Percentiles rank a stretch among this genome's conserved stretches.
These are phyloP conservation scores for Rhizoclosmatium globosum DNA, from an alignment of 192 early-diverging fungal species.

Conservation along the genomic window DNA sequence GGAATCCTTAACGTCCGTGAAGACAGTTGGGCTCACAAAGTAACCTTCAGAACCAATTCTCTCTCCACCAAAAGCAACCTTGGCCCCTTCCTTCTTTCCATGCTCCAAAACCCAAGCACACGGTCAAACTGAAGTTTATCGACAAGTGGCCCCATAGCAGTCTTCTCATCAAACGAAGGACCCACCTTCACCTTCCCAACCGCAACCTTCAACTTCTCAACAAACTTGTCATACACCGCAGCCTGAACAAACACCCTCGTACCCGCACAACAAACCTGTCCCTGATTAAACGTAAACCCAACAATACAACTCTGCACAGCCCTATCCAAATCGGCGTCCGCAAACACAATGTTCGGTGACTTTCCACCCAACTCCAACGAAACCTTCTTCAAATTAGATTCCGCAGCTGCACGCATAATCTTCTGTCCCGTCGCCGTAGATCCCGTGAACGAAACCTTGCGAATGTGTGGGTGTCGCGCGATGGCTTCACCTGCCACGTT, in stretches of 20 bases:
- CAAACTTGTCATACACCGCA: slow-evolving; percentile 43
- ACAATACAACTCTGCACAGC: slow-evolving; percentile 52
- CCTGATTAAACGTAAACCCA: slow-evolving; percentile 41
- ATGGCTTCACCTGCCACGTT: slow-evolving; percentile 47
- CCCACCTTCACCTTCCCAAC: slow-evolving; percentile 68
- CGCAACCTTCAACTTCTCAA: slow-evolving; percentile 50
- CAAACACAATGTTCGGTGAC: slow-evolving; percentile 50
- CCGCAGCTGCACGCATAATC: slow-evolving; percentile 44
- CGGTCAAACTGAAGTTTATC: slow-evolving; percentile 69
- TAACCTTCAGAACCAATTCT: slow-evolving; percentile 21
- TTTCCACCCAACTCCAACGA: slow-evolving; percentile 65
- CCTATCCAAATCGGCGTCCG: slow-evolving; percentile 48
- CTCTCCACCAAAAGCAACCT: slow-evolving; percentile 70
- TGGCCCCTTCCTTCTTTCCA: slow-evolving; percentile 73
- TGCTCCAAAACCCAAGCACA: slow-evolving; percentile 70
- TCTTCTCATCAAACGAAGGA: slow-evolving; percentile 72
- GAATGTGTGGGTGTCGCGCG: slow-evolving; percentile 46
- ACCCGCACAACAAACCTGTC: slow-evolving; percentile 54
- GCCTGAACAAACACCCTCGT: slow-evolving; percentile 42
- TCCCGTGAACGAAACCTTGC: slow-evolving; percentile 51
- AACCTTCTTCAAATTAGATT: slow-evolving; percentile 55
- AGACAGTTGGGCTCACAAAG: slow-evolving; percentile 71
- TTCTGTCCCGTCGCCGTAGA: slow-evolving; percentile 41
- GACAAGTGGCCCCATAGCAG: slow-evolving; percentile 82
- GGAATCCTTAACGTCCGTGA: slow-evolving; percentile 70